Base-by-base conservation (phyloP, 2,329 filamentous ascomycete species). In the Proliferodiscus dingleyae region DNA sequence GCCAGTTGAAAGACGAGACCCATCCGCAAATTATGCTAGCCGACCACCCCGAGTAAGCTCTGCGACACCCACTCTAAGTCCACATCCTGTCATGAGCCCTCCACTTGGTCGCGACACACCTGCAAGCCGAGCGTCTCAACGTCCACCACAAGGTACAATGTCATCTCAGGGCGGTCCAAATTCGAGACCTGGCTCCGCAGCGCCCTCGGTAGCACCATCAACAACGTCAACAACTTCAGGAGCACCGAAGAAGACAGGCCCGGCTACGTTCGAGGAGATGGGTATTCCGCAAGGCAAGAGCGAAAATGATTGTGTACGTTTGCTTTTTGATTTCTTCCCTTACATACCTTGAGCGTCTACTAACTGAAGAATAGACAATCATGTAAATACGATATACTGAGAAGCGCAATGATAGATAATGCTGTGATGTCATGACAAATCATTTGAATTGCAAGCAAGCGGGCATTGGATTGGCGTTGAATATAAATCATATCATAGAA, bases 201-300 rank as follows among this genome's bases (percentile, higher is more conserved):
- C 51, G 10, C 34, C 49, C 6, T 42, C 47, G 4, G 22, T 19
- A 24, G 41, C 47, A 34, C 41, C 53, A 15, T 44, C 52, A 11
- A 33, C 40, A 24, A 28, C 52, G 36, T 43, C 24, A 7, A 15
- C 32, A 34, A 6, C 55, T 16, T 22, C 46, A 4, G 40, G 41
- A 4, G 38, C 52, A n/a, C 49, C 59, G 6, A 57, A 57, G 34
- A 61, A 63, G 37, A 50, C 77, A 75, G 93, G 91, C 9, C 91
- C 93, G 1, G 88, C 93, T 59, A 97, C 93, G 0, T 98, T 98
- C 65, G 91, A 96, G 64, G 90, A 94, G 64, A 98, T 98, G 93
- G 93, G 93, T 30, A 91, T 98, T 58, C 88, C 89, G 5, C 78
- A 83, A 59, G 82, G 76, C 38, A 90, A 93, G 67, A 78, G 83